Evolutionary conservation across 2,329 filamentous ascomycete genomes (phyloP).

Genomic region (Calonectria fujianensis): DNA sequence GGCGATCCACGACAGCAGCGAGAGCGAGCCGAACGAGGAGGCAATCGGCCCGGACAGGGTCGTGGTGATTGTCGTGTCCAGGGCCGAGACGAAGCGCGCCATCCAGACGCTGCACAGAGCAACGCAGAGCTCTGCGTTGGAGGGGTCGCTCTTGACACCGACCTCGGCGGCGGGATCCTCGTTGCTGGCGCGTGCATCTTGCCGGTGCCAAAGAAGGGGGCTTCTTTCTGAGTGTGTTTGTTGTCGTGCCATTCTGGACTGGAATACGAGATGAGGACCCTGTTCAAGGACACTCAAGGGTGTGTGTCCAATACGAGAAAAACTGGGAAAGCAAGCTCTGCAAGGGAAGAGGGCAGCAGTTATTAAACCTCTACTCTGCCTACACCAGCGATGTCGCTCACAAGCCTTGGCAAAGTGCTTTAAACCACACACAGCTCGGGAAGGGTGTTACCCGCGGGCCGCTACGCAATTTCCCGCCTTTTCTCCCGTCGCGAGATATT

Average conservation of each 20-base stretch:
- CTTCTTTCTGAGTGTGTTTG: slow-evolving; percentile 7
- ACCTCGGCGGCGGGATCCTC: slow-evolving; percentile 4
- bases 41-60: slow-evolving; percentile 86
- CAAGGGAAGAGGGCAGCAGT: neutral
- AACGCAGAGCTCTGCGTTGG: slow-evolving; percentile 16
- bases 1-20: slow-evolving; percentile 86
- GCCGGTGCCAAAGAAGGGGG: slow-evolving; percentile 3
- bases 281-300: neutral
- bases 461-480: slow-evolving; percentile 1
- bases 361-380: neutral
- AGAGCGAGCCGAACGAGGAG: slow-evolving; percentile 84
- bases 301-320: neutral
- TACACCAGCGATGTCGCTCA: neutral
- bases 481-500: neutral
- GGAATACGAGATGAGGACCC: neutral
- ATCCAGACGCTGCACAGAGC: slow-evolving; percentile 10
- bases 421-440: neutral
- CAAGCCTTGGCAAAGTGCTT: neutral
- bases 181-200: neutral
- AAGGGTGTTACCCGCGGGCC: neutral
- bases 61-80: slow-evolving; percentile 85
- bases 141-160: slow-evolving; percentile 3
- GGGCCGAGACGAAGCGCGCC: slow-evolving; percentile 69
- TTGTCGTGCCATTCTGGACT: neutral
- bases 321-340: neutral